Evolutionary conservation across 345 rosid genomes (phyloP).

Genomic region (Gossypium herbaceum): DNA sequence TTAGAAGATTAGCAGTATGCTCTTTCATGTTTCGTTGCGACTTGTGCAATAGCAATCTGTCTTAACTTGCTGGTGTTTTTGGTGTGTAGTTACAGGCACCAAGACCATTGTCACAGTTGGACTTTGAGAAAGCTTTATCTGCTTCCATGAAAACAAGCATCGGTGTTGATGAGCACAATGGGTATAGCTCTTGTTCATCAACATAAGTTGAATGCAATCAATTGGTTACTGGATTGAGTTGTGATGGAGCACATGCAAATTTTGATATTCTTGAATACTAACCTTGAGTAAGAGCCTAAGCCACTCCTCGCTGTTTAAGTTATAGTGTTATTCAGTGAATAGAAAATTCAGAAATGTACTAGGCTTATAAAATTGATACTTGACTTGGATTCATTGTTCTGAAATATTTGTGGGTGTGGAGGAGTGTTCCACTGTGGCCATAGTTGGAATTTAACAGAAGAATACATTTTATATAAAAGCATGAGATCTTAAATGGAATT

Average conservation of each 20-base stretch:
- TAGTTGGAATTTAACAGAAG: background rate
- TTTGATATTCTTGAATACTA: constrained; percentile 21
- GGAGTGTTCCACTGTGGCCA: background rate
- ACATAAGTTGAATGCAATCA: constrained; percentile 20
- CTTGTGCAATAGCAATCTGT: background rate
- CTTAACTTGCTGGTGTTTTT: background rate
- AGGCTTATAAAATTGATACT: background rate
- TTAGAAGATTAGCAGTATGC: background rate
- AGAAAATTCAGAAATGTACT: background rate
- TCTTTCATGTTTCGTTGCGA: background rate
- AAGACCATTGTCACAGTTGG: constrained; percentile 60
- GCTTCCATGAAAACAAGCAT: constrained; percentile 61
- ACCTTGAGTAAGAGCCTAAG: background rate
- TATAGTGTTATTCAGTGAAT: background rate
- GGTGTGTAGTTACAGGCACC: constrained; percentile 23
- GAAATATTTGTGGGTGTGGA: background rate
- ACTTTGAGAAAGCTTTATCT: constrained; percentile 60
- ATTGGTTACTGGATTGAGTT: constrained; percentile 47
- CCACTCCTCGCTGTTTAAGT: background rate
- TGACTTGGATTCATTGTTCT: background rate
- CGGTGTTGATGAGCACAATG: constrained; percentile 52
- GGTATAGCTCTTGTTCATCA: constrained; percentile 41
- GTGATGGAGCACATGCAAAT: constrained; percentile 48
- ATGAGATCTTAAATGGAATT: too few relatives aligned
- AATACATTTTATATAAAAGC: too few relatives aligned